phyloP scores from a whole-genome alignment of 2,329 filamentous ascomycete genomes.

The Trichoderma atroviride region DNA sequence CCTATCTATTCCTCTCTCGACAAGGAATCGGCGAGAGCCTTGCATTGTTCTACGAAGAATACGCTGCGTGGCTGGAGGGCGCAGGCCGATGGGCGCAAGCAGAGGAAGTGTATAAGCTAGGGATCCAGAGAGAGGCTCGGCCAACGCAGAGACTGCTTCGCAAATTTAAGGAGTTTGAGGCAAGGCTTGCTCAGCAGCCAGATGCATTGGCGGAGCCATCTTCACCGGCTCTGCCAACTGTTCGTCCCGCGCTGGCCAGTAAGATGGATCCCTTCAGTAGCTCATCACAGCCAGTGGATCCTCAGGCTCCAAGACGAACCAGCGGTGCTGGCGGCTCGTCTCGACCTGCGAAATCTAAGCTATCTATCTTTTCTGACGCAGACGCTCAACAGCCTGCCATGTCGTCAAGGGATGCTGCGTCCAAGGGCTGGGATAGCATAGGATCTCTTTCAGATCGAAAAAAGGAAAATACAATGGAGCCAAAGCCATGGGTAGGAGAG shows the following conservation, averaged over 20 bases:
- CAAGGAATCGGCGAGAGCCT: constrained; percentile 85
- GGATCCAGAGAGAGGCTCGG: constrained; percentile 84
- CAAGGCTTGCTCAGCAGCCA: constrained; percentile 68
- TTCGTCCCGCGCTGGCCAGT: constrained; percentile 79
- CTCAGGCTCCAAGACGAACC: constrained; percentile 64
- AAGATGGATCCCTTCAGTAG: constrained; percentile 82
- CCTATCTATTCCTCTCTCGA: constrained; percentile 86
- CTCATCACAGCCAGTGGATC: constrained; percentile 57
- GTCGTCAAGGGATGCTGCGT: constrained; percentile 53
- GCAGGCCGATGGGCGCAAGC: constrained; percentile 85
- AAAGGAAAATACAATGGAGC: constrained; percentile 88
- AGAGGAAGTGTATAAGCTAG: constrained; percentile 89
- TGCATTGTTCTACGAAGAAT: constrained; percentile 95
- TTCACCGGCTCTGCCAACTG: constrained; percentile 82
- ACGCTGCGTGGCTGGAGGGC: constrained; percentile 87
- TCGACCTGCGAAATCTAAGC: constrained; percentile 75
- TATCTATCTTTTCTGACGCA: constrained; percentile 87
- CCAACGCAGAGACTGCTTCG: constrained; percentile 79
- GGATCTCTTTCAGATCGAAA: constrained; percentile 83
- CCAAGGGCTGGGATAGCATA: constrained; percentile 89
- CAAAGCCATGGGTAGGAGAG: constrained; percentile 90
- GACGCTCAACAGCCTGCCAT: constrained; percentile 62
- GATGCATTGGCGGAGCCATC: constrained; percentile 68
- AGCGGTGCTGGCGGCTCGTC: constrained; percentile 53
- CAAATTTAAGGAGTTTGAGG: constrained; percentile 91